Evolutionary conservation across 345 rosid genomes (phyloP).

Genomic region (Linum tenue): DNA sequence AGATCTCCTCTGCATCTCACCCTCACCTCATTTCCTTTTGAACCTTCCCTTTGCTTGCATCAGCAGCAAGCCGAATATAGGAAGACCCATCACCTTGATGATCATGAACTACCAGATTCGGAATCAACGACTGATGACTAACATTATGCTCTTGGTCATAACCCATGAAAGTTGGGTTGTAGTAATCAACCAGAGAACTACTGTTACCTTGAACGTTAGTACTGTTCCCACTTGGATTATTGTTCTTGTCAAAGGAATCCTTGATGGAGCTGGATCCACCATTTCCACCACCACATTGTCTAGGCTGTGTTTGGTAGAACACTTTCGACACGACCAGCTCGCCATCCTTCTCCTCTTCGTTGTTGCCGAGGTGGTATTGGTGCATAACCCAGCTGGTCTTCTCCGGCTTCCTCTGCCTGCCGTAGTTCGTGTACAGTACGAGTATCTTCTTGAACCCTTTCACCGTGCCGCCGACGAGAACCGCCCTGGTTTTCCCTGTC

Average conservation of each 20-base stretch:
- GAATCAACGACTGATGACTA: neutral
- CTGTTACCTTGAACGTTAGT: neutral
- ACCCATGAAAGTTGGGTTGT: neutral
- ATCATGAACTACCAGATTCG: neutral
- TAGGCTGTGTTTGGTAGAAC: slow-evolving; percentile 8
- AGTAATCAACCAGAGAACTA: neutral
- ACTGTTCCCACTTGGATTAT: neutral
- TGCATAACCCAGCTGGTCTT: slow-evolving; percentile 5
- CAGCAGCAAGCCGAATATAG: neutral
- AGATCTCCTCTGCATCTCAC: no score
- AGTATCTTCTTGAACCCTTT: slow-evolving; percentile 5
- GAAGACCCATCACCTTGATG: neutral
- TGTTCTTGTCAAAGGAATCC: neutral
- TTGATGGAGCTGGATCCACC: neutral
- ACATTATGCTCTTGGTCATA: neutral
- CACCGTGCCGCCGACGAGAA: neutral
- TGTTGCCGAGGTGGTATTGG: slow-evolving; percentile 4
- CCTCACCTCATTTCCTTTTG: no score
- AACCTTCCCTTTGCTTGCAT: no score
- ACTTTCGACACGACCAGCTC: slow-evolving; percentile 4
- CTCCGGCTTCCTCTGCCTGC: slow-evolving; percentile 2
- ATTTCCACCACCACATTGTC: neutral
- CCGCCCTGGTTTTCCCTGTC: slow-evolving; percentile 15
- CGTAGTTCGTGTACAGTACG: slow-evolving; percentile 4
- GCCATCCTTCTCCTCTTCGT: slow-evolving; percentile 6